Percentiles rank a stretch among this genome's conserved stretches.
Conservation (phyloP, 2,329 filamentous ascomycete species). For the Cladophialophora yegresii region DNA sequence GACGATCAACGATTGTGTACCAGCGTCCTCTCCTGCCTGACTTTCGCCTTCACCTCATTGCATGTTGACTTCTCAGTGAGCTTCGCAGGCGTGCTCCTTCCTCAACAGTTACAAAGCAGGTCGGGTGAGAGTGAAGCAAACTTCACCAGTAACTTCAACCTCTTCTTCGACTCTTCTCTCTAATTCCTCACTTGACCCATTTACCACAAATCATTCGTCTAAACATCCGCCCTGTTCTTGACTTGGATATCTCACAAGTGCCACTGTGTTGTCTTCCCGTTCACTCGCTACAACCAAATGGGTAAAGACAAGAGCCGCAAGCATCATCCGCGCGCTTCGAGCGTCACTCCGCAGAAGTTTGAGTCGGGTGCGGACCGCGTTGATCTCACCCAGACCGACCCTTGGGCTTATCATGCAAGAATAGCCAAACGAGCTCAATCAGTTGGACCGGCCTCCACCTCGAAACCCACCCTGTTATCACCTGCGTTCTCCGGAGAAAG, state of each 20-base stretch:
- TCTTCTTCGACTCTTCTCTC: not conserved
- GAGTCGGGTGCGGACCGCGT: conserved; percentile 2
- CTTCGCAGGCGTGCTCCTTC: not conserved
- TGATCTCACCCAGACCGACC: conserved; percentile 21
- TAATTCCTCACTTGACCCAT: not conserved
- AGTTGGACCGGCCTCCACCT: not conserved
- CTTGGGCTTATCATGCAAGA: conserved; percentile 10
- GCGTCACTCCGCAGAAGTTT: conserved; percentile 10
- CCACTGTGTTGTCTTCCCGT: not conserved
- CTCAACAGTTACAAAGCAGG: not conserved
- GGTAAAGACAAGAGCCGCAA: conserved; percentile 9
- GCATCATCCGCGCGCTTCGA: conserved; percentile 4
- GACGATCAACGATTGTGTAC: not conserved
- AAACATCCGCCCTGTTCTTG: not conserved
- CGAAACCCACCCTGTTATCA: conserved; percentile 13
- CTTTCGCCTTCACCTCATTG: not conserved
- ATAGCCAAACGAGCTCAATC: not conserved
- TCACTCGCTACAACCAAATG: conserved; percentile 3
- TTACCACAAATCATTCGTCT: not conserved
- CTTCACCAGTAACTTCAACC: not conserved
- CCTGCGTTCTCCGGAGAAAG: conserved; percentile 10
- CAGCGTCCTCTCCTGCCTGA: not conserved
- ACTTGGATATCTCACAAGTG: not conserved
- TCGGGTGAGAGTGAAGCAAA: not conserved
- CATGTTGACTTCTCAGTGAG: not conserved